Conservation (phyloP, 2,329 filamentous ascomycete genomes). For the Fusarium penzigii region DNA sequence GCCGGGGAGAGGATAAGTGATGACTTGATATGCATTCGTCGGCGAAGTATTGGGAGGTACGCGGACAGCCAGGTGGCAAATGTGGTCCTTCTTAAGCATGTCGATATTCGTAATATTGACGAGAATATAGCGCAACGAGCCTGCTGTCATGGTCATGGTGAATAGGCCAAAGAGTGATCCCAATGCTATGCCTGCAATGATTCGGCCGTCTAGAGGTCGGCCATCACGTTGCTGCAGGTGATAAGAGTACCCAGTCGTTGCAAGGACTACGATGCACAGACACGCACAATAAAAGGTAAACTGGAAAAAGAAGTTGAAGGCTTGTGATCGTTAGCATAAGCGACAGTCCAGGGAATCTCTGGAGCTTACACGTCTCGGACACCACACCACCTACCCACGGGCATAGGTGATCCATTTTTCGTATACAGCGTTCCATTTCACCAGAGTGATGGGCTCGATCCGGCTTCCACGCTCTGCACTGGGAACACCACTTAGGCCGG, state of each 20-base stretch:
- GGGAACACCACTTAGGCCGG: conserved; percentile 81
- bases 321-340: conserved; percentile 34
- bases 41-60: conserved; percentile 54
- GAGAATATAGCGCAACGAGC: conserved; percentile 68
- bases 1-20: conserved; percentile 58
- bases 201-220: conserved; percentile 53
- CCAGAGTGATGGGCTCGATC: conserved; percentile 87
- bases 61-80: conserved; percentile 74
- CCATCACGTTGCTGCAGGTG: conserved; percentile 51
- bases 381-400: conserved; percentile 96
- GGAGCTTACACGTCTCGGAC: conserved; percentile 67
- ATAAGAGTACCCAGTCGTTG: conserved; percentile 65
- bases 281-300: conserved; percentile 74
- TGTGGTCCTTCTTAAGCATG: conserved; percentile 62
- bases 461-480: conserved; percentile 83
- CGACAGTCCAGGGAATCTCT: neutral
- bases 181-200: conserved; percentile 67
- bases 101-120: conserved; percentile 86
- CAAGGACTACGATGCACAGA: conserved; percentile 66
- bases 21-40: conserved; percentile 47
- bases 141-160: conserved; percentile 72
- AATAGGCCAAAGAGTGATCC: conserved; percentile 79
- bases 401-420: conserved; percentile 94
- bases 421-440: conserved; percentile 77
- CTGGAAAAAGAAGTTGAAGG: conserved; percentile 91